Evolutionary conservation across 352 stramenopile genomes (phyloP).

Genomic region (Peronospora farinosa): DNA sequence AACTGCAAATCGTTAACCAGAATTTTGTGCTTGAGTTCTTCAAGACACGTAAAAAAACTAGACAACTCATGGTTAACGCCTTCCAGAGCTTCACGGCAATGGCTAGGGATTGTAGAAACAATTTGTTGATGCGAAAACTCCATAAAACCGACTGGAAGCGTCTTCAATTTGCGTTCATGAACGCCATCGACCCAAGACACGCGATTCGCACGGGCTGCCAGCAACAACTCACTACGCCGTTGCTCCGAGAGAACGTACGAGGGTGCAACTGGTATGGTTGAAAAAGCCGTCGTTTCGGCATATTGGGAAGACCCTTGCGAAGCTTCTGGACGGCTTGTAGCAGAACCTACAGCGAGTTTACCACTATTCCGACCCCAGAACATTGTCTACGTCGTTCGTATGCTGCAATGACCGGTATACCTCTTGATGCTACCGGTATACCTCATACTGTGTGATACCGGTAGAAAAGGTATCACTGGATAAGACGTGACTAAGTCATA

Average conservation of each 20-base stretch:
- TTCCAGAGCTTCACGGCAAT: slow-evolving; percentile 45
- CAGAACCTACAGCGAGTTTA: slow-evolving; percentile 6
- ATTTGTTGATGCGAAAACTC: slow-evolving; percentile 1
- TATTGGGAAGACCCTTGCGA: slow-evolving; percentile 8
- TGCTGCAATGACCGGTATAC: too few relatives aligned
- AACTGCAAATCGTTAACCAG: slow-evolving; percentile 29
- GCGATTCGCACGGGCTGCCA: slow-evolving; percentile 58
- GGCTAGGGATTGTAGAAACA: slow-evolving; percentile 10
- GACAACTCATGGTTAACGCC: slow-evolving; percentile 35
- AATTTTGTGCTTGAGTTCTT: slow-evolving; percentile 42
- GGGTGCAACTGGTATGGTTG: slow-evolving; percentile 15
- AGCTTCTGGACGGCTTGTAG: slow-evolving; percentile 1
- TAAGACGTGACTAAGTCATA: neutral
- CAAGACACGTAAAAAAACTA: slow-evolving; percentile 28
- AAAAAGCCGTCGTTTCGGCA: neutral
- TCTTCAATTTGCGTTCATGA: slow-evolving; percentile 12
- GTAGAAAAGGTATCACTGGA: neutral
- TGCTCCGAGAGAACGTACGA: slow-evolving; percentile 64
- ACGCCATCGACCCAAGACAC: slow-evolving; percentile 67
- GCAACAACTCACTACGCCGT: slow-evolving; percentile 62
- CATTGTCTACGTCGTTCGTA: slow-evolving; percentile 25
- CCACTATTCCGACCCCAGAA: slow-evolving; percentile 34
- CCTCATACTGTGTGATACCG: neutral
- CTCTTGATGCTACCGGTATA: neutral
- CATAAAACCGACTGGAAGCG: neutral